Evolutionary conservation across 1,139 yeast genomes (phyloP).

Genomic region (Wickerhamomyces sp.): DNA sequence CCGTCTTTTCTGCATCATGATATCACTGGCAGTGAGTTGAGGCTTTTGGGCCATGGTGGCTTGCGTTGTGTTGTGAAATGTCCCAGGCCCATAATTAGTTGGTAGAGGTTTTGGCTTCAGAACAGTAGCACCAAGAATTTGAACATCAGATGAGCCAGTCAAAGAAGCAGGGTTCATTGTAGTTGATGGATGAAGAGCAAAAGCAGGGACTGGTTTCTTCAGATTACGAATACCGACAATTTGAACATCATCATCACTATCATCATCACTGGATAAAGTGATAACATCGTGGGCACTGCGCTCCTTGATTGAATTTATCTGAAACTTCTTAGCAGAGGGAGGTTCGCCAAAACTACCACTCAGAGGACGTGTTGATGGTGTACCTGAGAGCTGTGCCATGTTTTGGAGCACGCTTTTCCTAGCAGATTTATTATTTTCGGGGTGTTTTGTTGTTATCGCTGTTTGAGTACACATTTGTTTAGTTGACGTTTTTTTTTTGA

Average conservation of each 20-base stretch:
- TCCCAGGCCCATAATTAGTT: too few species aligned
- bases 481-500: too few species aligned
- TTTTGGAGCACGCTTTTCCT: too few species aligned
- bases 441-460: too few species aligned
- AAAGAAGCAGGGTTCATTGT: not conserved
- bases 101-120: not conserved
- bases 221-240: conserved; percentile 8
- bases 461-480: too few species aligned
- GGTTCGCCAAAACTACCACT: not conserved
- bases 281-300: not conserved
- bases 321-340: conserved; percentile 1
- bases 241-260: conserved; percentile 11
- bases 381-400: not conserved
- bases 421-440: too few species aligned
- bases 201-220: not conserved
- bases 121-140: not conserved
- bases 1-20: not conserved
- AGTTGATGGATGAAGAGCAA: not conserved
- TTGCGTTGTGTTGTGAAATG: not conserved
- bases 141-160: not conserved
- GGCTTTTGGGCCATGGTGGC: not conserved
- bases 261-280: conserved; percentile 6
- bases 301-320: not conserved
- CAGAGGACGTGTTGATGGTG: conserved; percentile 1
- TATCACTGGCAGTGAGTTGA: not conserved